Percentiles rank a stretch among this genome's conserved stretches.
Evolutionary conservation across 371 early-diverging fungal genomes (phyloP).

Genomic region (Parasitella parasitica): DNA sequence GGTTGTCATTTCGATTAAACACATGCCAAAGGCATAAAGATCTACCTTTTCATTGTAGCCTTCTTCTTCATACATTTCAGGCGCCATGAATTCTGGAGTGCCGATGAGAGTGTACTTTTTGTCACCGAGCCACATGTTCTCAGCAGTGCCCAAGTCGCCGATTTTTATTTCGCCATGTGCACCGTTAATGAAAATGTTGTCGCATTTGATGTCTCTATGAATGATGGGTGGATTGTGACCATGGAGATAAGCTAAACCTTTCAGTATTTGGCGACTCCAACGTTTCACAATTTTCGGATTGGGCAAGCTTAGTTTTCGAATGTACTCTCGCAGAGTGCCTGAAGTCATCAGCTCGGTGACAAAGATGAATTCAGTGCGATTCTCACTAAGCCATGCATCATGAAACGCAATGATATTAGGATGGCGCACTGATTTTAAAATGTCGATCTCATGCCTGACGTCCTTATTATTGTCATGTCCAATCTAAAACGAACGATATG

Average conservation of each 20-base stretch:
- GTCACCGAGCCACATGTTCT: conserved; percentile 56
- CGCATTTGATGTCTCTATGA: conserved; percentile 85
- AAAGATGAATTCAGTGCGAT: conserved; percentile 75
- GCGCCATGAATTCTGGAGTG: conserved; percentile 22
- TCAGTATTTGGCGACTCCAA: conserved; percentile 81
- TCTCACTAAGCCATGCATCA: conserved; percentile 70
- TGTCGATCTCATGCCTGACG: conserved; percentile 77
- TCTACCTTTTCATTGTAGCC: conserved; percentile 88
- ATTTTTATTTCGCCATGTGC: conserved; percentile 88
- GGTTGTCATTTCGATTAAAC: conserved; percentile 85
- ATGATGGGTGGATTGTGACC: conserved; percentile 84
- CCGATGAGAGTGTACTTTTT: conserved; percentile 85
- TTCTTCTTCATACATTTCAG: conserved; percentile 70
- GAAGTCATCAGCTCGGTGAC: conserved; percentile 95
- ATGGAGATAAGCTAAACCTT: conserved; percentile 84
- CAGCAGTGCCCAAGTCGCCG: conserved; percentile 91
- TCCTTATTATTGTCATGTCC: conserved; percentile 69
- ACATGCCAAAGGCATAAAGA: conserved; percentile 95
- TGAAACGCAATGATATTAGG: conserved; percentile 86
- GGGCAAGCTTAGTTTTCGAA: conserved; percentile 67
- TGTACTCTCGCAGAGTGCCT: conserved; percentile 75
- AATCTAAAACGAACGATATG: too few species aligned
- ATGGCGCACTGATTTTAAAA: conserved; percentile 78
- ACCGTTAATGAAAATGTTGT: conserved; percentile 91
- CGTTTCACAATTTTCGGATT: conserved; percentile 73